Conservation (phyloP, 768 basidiomycete genomes). For the Tulasnella sp. region DNA sequence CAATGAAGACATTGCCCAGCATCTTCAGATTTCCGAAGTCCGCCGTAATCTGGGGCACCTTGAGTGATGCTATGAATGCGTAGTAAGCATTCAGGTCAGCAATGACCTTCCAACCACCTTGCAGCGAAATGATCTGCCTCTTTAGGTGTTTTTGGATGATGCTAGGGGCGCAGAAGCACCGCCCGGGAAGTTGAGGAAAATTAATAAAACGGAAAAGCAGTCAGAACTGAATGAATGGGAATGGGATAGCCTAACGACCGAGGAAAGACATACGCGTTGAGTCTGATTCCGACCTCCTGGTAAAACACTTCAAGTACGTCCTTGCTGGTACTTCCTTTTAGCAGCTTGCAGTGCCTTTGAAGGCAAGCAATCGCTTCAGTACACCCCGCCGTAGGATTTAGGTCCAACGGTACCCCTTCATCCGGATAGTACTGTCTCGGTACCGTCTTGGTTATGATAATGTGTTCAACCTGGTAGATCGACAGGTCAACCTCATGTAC, state of each 20-base stretch:
- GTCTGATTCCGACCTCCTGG: conserved; percentile 87
- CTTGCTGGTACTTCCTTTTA: conserved; percentile 88
- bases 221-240: not conserved
- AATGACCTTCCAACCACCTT: conserved; percentile 91
- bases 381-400: conserved; percentile 80
- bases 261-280: conserved; percentile 51
- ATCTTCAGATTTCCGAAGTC: conserved; percentile 95
- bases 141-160: conserved; percentile 96
- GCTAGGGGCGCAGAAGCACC: conserved; percentile 28
- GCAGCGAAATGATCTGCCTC: conserved; percentile 88
- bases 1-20: conserved; percentile 93
- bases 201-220: not conserved
- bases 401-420: conserved; percentile 65
- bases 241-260: not conserved
- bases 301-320: conserved; percentile 98
- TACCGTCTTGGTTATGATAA: conserved; percentile 69
- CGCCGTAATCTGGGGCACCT: conserved; percentile 68
- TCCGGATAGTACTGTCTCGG: conserved; percentile 86
- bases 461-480: conserved; percentile 72
- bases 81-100: conserved; percentile 94
- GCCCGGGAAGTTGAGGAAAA: not conserved
- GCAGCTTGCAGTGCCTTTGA: conserved; percentile 78
- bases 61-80: conserved; percentile 75
- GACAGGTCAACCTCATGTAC: not conserved
- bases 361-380: conserved; percentile 82